Evolutionary conservation across 768 basidiomycete genomes (phyloP).

Genomic region (Leucosporidium creatinivorum): DNA sequence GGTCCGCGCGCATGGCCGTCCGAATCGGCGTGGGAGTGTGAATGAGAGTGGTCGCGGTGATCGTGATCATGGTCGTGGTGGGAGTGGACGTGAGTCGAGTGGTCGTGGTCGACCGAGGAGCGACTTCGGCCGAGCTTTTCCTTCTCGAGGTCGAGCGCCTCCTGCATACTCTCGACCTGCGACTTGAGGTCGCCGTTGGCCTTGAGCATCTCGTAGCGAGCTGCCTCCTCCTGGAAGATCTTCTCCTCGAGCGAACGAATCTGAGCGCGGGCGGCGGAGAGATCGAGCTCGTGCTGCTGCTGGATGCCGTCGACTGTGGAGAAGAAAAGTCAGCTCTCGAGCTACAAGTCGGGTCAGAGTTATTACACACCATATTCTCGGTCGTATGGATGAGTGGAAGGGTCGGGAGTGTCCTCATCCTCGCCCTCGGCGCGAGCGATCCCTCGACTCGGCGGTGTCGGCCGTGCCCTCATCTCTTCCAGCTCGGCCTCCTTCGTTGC

Average conservation of each 20-base stretch:
- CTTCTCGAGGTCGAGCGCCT: constrained; percentile 24
- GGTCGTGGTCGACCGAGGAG: not conserved
- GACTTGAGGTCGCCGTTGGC: constrained; percentile 31
- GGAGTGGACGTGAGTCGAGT: not conserved
- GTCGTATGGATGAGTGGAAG: not conserved
- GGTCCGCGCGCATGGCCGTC: not conserved
- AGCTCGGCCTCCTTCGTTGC: not conserved
- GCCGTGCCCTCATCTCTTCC: not conserved
- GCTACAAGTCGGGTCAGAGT: too few species aligned
- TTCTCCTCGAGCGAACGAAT: constrained; percentile 67
- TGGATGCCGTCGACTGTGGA: constrained; percentile 51
- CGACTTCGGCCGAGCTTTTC: not conserved
- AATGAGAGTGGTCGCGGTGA: not conserved
- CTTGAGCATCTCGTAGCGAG: constrained; percentile 47
- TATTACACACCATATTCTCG: not conserved
- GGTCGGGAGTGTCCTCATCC: not conserved
- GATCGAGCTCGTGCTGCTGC: constrained; percentile 71
- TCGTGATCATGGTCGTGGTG: not conserved
- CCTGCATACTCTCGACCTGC: constrained; percentile 28
- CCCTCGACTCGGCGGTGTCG: not conserved
- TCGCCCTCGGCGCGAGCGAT: not conserved
- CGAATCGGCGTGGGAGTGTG: not conserved
- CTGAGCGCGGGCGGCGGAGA: constrained; percentile 70
- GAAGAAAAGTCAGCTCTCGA: too few species aligned
- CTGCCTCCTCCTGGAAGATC: constrained; percentile 65